These are phyloP conservation scores for Pulchroboletus neoregius DNA, from an alignment of 1,284 basidiomycete species.

Conservation along the genomic window DNA sequence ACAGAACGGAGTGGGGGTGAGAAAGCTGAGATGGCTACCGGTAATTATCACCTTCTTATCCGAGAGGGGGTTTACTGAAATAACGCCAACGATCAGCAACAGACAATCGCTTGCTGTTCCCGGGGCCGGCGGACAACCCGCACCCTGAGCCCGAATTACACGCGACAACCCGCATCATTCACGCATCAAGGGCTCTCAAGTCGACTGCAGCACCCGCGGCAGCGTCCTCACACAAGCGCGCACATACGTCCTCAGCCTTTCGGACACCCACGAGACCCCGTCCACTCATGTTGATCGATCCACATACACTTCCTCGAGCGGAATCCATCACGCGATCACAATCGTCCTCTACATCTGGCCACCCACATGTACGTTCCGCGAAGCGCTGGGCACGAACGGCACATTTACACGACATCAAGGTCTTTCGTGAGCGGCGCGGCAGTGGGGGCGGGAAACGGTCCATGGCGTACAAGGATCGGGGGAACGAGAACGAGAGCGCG, in stretches of 20 bases:
- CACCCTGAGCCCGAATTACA: background rate
- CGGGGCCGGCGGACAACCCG: background rate
- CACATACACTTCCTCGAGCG: constrained; percentile 21
- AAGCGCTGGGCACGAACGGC: constrained; percentile 65
- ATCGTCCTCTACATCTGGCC: constrained; percentile 30
- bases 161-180: background rate
- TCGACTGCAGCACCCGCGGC: background rate
- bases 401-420: constrained; percentile 65
- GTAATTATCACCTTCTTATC: constrained; percentile 11
- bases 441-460: constrained; percentile 11
- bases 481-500: constrained; percentile 3
- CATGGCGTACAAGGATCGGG: constrained; percentile 12
- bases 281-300: constrained; percentile 13
- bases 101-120: constrained; percentile 2
- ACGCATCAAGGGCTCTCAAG: constrained; percentile 5
- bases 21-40: constrained; percentile 12
- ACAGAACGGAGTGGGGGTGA: constrained; percentile 12
- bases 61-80: constrained; percentile 8
- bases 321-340: constrained; percentile 22
- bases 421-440: constrained; percentile 9
- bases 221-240: constrained; percentile 16
- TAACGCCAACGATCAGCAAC: background rate
- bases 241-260: constrained; percentile 1
- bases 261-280: constrained; percentile 29
- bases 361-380: constrained; percentile 25